Evolutionary conservation across 1,284 basidiomycete species (phyloP).

Genomic region (Cerioporus squamosus): DNA sequence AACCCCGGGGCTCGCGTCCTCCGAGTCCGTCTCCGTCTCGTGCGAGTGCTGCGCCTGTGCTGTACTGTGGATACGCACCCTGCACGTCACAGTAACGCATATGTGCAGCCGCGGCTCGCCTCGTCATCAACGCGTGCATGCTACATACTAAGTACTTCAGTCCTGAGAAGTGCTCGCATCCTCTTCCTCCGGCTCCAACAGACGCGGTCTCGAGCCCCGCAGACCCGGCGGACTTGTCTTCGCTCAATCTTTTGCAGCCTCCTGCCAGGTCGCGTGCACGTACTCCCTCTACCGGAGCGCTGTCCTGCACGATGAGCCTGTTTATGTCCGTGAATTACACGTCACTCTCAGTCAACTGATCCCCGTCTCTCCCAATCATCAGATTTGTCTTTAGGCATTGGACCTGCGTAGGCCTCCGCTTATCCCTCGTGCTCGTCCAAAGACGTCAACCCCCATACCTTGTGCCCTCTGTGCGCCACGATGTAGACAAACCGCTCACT

Average conservation of each 20-base stretch:
- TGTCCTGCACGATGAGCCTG: not conserved
- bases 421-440: not conserved
- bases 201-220: not conserved
- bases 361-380: not conserved
- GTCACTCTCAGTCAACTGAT: slow-evolving; percentile 8
- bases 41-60: too few relatives aligned
- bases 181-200: not conserved
- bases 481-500: not conserved
- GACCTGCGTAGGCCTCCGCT: too few relatives aligned
- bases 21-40: too few relatives aligned
- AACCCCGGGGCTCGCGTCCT: not conserved
- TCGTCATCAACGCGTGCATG: too few relatives aligned
- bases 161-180: not conserved
- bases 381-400: too few relatives aligned
- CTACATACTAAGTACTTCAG: too few relatives aligned
- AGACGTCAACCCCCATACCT: not conserved
- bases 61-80: too few relatives aligned
- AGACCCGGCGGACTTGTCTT: not conserved
- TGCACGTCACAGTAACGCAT: too few relatives aligned
- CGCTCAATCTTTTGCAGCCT: too few relatives aligned
- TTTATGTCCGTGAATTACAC: slow-evolving; percentile 4
- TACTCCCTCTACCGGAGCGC: not conserved
- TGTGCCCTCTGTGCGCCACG: not conserved
- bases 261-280: too few relatives aligned
- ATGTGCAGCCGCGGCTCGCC: too few relatives aligned